Conservation (phyloP, 2,329 filamentous ascomycete species). For the Diplodia mutila region DNA sequence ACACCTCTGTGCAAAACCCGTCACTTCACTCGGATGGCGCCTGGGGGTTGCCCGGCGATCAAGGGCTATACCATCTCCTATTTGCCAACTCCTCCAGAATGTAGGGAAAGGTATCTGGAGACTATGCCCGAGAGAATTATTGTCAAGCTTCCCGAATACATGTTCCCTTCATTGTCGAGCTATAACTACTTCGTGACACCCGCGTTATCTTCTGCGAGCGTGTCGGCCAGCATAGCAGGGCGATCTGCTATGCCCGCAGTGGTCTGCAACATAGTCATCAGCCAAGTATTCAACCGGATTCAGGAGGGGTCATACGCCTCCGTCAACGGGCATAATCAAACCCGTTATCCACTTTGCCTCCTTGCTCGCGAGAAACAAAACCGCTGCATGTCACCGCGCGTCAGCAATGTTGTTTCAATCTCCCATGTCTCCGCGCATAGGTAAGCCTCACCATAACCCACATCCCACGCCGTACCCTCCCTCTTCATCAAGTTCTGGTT, state of each 20-base stretch:
- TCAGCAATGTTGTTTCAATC: background rate
- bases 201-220: background rate
- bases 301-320: background rate
- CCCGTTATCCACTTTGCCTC: background rate
- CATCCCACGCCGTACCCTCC: background rate
- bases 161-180: no score
- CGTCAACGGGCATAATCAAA: background rate
- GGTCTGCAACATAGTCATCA: background rate
- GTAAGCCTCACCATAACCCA: background rate
- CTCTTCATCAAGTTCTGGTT: background rate
- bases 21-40: no score
- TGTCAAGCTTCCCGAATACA: no score
- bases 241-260: background rate
- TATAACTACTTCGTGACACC: no score
- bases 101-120: no score
- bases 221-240: background rate
- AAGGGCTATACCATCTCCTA: no score
- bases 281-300: background rate
- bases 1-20: no score
- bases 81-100: no score
- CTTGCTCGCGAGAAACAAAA: background rate
- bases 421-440: fast-evolving
- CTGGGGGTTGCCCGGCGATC: no score
- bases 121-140: no score
- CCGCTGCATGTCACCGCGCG: background rate